phyloP scores from a whole-genome alignment of 345 rosid genomes.

The Passiflora organensis region DNA sequence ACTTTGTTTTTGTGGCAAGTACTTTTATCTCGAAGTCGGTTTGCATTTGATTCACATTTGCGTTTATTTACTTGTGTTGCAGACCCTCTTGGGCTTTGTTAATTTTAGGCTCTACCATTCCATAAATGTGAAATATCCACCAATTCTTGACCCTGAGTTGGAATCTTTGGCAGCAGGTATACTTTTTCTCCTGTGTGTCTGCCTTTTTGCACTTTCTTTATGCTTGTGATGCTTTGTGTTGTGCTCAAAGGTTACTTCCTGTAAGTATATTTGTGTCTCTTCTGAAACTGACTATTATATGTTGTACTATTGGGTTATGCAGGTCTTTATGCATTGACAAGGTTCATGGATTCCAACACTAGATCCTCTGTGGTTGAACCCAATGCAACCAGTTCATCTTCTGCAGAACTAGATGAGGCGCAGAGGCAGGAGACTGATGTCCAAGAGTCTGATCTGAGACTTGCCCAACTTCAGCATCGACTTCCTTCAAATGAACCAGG shows the following conservation, averaged over 20 bases:
- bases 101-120: constrained; percentile 81
- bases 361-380: constrained; percentile 34
- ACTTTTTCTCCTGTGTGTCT: constrained; percentile 6
- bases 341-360: constrained; percentile 65
- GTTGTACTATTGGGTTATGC: constrained; percentile 19
- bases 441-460: constrained; percentile 75
- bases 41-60: too few species aligned
- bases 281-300: not conserved
- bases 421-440: constrained; percentile 21
- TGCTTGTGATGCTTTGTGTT: not conserved
- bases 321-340: constrained; percentile 89
- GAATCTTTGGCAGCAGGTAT: constrained; percentile 92
- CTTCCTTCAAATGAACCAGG: constrained; percentile 92
- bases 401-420: constrained; percentile 34
- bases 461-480: constrained; percentile 94
- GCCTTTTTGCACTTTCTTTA: not conserved
- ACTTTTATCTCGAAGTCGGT: too few species aligned
- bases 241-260: not conserved
- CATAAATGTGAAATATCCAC: constrained; percentile 79
- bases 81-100: constrained; percentile 80
- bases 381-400: constrained; percentile 36
- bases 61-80: constrained; percentile 24
- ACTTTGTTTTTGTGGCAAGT: too few species aligned
- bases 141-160: constrained; percentile 77
- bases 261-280: too few species aligned